Evolutionary conservation across 768 basidiomycete species (phyloP).

Genomic region (Dentipellis fragilis): DNA sequence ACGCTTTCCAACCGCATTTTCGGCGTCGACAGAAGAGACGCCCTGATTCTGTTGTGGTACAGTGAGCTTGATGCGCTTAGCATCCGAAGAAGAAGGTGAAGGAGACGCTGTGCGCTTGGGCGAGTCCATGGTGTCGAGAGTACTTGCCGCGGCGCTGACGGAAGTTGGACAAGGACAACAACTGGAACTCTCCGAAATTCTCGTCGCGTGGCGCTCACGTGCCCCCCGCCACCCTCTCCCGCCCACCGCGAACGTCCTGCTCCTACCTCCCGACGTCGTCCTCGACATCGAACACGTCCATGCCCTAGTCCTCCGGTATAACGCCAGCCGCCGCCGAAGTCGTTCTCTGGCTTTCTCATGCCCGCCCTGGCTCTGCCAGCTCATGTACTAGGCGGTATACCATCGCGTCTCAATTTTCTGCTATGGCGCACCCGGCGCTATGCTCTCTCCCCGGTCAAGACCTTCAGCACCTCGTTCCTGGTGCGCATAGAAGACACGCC

Average conservation of each 20-base stretch:
- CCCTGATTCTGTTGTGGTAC: slow-evolving; percentile 39
- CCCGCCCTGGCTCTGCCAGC: no score
- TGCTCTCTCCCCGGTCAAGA: slow-evolving; percentile 4
- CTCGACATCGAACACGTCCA: no score
- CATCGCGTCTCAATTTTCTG: background rate
- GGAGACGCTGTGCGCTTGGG: slow-evolving; percentile 29
- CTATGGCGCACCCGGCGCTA: background rate
- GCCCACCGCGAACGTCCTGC: background rate
- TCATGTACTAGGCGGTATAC: slow-evolving; percentile 4
- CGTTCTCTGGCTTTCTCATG: no score
- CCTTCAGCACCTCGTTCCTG: slow-evolving; percentile 15
- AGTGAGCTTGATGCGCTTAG: slow-evolving; percentile 26
- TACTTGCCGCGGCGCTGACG: background rate
- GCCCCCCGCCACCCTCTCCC: background rate
- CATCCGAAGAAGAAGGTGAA: slow-evolving; percentile 21
- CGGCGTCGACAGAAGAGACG: slow-evolving; percentile 68
- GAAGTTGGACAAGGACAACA: no score
- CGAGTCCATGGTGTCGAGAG: slow-evolving; percentile 16
- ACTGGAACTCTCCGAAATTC: no score
- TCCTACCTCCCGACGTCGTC: no score
- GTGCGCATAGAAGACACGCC: slow-evolving; percentile 20
- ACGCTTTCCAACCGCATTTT: slow-evolving; percentile 75
- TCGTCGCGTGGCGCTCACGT: background rate
- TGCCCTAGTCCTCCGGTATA: no score
- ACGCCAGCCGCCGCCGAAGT: no score